These are phyloP conservation scores for Saxophila tyrrhenica DNA, from an alignment of 495 filamentous ascomycete species.

Conservation along the genomic window DNA sequence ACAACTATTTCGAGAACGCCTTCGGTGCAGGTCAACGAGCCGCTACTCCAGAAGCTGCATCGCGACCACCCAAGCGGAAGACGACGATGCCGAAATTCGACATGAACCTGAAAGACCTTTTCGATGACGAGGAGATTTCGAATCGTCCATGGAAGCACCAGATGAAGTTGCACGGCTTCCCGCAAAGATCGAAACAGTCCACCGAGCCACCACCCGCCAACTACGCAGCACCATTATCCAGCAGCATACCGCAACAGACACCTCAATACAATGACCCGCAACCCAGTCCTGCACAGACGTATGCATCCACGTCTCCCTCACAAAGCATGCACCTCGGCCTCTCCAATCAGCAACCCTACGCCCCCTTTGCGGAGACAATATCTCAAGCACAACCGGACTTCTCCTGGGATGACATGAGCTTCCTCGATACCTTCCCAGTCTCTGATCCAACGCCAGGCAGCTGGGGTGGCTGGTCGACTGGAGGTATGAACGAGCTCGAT, in stretches of 20 bases:
- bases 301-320: background rate
- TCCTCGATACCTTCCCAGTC: slow-evolving; percentile 23
- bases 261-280: background rate
- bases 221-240: slow-evolving; percentile 1
- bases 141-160: slow-evolving; percentile 8
- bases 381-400: background rate
- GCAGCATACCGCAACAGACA: background rate
- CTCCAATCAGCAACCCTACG: background rate
- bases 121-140: slow-evolving; percentile 30
- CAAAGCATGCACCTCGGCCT: background rate
- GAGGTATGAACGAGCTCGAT: slow-evolving; percentile 50
- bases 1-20: slow-evolving; percentile 16
- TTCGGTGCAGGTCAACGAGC: background rate
- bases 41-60: background rate
- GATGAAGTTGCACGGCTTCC: slow-evolving; percentile 23
- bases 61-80: slow-evolving; percentile 13
- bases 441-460: slow-evolving; percentile 2
- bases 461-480: slow-evolving; percentile 11
- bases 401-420: slow-evolving; percentile 24
- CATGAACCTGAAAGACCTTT: slow-evolving; percentile 52
- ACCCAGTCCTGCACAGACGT: background rate
- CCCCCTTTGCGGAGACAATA: slow-evolving; percentile 26
- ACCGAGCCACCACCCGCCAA: slow-evolving; percentile 11
- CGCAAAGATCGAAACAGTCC: background rate
- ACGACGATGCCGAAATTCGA: slow-evolving; percentile 44